phyloP scores from a whole-genome alignment of 352 stramenopile species.

The Phytophthora niederhauseri region DNA sequence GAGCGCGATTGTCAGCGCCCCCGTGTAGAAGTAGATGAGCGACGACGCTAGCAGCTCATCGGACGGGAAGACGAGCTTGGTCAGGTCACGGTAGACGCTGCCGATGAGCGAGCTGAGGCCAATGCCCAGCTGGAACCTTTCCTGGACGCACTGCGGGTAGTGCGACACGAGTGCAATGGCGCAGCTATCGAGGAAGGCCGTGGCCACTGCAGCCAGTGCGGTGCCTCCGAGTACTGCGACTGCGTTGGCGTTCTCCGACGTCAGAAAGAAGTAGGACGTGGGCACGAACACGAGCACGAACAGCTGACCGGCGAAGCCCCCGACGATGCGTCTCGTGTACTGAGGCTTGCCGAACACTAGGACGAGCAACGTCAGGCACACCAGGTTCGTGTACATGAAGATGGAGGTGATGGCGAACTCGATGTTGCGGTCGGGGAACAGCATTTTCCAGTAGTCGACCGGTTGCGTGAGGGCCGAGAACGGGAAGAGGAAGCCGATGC shows the following conservation, averaged over 20 bases:
- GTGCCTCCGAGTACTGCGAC: constrained; percentile 69
- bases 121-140: constrained; percentile 81
- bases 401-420: constrained; percentile 86
- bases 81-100: constrained; percentile 81
- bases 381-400: constrained; percentile 86
- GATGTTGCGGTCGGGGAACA: constrained; percentile 87
- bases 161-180: constrained; percentile 79
- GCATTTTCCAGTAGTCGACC: constrained; percentile 88
- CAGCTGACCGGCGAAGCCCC: constrained; percentile 76
- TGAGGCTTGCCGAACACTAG: constrained; percentile 56
- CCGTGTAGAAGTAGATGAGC: constrained; percentile 87
- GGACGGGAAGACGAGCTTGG: constrained; percentile 75
- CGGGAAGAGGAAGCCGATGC: constrained; percentile 82
- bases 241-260: constrained; percentile 58
- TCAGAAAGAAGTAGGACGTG: constrained; percentile 73
- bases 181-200: constrained; percentile 78
- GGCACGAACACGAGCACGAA: constrained; percentile 75
- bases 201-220: constrained; percentile 62
- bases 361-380: constrained; percentile 63
- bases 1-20: constrained; percentile 72
- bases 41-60: constrained; percentile 66
- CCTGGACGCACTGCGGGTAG: constrained; percentile 72
- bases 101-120: constrained; percentile 79
- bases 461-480: constrained; percentile 87
- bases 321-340: constrained; percentile 72